These are phyloP conservation scores for Phymatotrichopsis omnivora DNA, from an alignment of 2,329 filamentous ascomycete species.

Conservation along the genomic window DNA sequence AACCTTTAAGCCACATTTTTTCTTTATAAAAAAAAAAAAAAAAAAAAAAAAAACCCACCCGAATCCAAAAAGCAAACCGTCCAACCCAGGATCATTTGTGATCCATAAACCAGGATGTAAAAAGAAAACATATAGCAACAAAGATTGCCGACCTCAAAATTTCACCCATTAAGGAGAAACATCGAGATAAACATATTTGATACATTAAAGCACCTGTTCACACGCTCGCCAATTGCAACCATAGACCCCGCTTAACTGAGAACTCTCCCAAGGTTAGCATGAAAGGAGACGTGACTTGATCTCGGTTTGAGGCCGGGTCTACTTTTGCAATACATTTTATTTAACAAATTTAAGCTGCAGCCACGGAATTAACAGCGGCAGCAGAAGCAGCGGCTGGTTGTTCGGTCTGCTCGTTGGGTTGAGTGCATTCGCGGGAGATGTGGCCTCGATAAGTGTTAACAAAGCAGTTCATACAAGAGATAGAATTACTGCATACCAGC, in stretches of 20 bases:
- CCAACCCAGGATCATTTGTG: too few species aligned
- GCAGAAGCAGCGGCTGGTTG: too few species aligned
- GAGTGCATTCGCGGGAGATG: conserved; percentile 86
- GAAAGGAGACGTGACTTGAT: conserved; percentile 15
- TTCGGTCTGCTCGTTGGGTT: conserved; percentile 39
- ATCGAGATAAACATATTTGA: conserved; percentile 20
- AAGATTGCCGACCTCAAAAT: conserved; percentile 20
- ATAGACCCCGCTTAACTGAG: too few species aligned
- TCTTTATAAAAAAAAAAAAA: too few species aligned
- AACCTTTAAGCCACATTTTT: too few species aligned
- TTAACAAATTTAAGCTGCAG: conserved; percentile 20
- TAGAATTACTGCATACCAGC: conserved; percentile 45
- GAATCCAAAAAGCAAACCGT: conserved; percentile 16
- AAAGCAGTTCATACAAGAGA: background rate
- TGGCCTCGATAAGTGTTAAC: conserved; percentile 24
- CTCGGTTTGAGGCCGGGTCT: conserved; percentile 11
- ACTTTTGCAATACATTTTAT: conserved; percentile 2
- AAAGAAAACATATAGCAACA: conserved; percentile 20
- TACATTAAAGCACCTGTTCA: too few species aligned
- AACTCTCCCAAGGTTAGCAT: too few species aligned
- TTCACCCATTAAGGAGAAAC: conserved; percentile 17
- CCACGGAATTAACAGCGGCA: conserved; percentile 13
- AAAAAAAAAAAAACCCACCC: conserved; percentile 21
- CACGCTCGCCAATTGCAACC: too few species aligned
- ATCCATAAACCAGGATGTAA: too few species aligned